Base-by-base conservation (phyloP, 805 yeast species). In the Kodamaea lidongshanica region DNA sequence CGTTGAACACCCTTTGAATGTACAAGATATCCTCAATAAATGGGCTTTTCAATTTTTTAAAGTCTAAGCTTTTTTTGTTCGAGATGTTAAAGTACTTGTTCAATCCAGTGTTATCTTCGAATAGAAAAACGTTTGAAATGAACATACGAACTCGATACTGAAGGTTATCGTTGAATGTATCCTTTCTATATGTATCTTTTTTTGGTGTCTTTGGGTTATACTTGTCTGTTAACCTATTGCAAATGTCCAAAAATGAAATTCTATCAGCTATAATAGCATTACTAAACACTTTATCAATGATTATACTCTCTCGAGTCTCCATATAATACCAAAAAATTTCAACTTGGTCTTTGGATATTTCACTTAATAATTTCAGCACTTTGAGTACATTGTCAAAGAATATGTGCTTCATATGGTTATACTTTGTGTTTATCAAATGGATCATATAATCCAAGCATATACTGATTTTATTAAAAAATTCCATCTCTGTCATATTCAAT, bases 41-140 rank as follows among this genome's bases (percentile, higher is more conserved):
- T 12, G 45, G 46, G n/a, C 46, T 38, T 13, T 30, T 37, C 12
- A 39, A 39, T 15, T 49, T 41, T 2, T 41, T 34, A 16, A 54
- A 43, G 26, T 54, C 58, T 7, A 47, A 41, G 6, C 42, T 39
- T 8, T 34, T 40, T 23, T 61, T 39, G 28, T 54, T 51, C 8
- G 68, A 52, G 1, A 44, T 26, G 14, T 48, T 40, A 34, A 61
- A 62, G 36, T 57, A 57, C 43, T 61, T 61, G 40, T 65, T 65
- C 31, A 65, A 49, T 1, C 70, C 70, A 3, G 70, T 65, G 40
- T 59, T 63, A 34, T 65, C 70, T 28, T 64, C 70, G 23, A 62
- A 46, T 10, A 51, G 42, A 28, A 65, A 50, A 10, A 61, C 31
- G 18, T 48, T 50, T 12, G 65, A 43, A 13, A 61, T 43, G 30